phyloP scores from a whole-genome alignment of 768 basidiomycete genomes.

The Podaxis carcinomalis region DNA sequence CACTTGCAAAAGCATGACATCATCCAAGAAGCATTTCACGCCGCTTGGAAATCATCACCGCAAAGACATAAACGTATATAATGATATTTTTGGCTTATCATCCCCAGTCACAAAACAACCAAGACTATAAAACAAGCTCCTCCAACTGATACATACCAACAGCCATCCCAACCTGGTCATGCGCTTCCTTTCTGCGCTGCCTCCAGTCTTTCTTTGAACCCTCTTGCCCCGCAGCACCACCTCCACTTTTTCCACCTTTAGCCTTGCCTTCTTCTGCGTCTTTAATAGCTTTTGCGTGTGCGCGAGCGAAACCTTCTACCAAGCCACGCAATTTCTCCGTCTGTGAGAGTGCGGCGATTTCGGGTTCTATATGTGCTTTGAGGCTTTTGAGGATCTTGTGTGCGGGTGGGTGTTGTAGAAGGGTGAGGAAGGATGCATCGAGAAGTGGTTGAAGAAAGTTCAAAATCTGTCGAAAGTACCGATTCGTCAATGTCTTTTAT shows the following conservation, averaged over 20 bases:
- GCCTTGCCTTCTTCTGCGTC: constrained; percentile 31
- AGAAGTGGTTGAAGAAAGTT: constrained; percentile 61
- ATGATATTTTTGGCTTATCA: not conserved
- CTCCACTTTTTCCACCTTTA: constrained; percentile 27
- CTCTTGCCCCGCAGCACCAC: constrained; percentile 24
- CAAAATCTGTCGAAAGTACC: constrained; percentile 38
- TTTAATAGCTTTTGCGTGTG: constrained; percentile 43
- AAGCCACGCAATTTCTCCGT: constrained; percentile 56
- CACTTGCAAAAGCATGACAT: not conserved
- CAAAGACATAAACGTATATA: not conserved
- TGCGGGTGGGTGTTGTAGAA: constrained; percentile 62
- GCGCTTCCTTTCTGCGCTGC: constrained; percentile 47
- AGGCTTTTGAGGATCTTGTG: constrained; percentile 49
- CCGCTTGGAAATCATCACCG: not conserved
- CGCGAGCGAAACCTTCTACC: constrained; percentile 57
- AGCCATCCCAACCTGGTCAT: constrained; percentile 45
- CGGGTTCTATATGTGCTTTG: constrained; percentile 48
- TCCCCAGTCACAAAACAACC: not conserved
- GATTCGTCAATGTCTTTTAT: not conserved
- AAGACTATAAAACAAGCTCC: constrained; percentile 50
- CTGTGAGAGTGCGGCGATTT: constrained; percentile 44
- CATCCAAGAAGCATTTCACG: not conserved
- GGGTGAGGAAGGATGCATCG: constrained; percentile 65
- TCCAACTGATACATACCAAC: constrained; percentile 72
- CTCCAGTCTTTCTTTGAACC: constrained; percentile 43